These are phyloP conservation scores for Cyberlindnera euphorbiae DNA, from an alignment of 805 yeast species.

Conservation along the genomic window DNA sequence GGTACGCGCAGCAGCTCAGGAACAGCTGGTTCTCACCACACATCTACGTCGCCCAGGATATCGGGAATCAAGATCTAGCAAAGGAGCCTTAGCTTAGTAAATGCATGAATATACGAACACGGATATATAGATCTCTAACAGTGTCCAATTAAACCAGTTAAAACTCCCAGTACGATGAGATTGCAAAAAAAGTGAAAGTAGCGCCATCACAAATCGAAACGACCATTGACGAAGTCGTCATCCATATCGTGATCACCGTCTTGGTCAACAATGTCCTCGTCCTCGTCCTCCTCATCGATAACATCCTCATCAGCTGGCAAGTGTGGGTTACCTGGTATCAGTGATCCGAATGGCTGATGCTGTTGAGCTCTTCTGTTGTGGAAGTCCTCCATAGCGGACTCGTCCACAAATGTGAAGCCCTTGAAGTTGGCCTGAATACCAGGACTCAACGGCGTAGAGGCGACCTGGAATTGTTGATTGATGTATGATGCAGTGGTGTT, in stretches of 20 bases:
- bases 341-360: conserved; percentile 52
- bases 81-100: too few relatives aligned
- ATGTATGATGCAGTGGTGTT: conserved; percentile 82
- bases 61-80: too few relatives aligned
- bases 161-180: too few relatives aligned
- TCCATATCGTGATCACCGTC: conserved; percentile 59
- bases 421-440: conserved; percentile 95
- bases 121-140: too few relatives aligned
- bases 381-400: conserved; percentile 85
- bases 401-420: conserved; percentile 96
- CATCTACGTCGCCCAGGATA: too few relatives aligned
- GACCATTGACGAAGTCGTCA: conserved; percentile 84
- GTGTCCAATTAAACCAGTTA: too few relatives aligned
- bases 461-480: conserved; percentile 54
- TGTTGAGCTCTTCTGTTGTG: conserved; percentile 34
- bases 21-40: too few relatives aligned
- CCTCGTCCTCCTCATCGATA: conserved; percentile 64
- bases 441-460: conserved; percentile 79
- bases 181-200: too few relatives aligned
- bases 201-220: conserved; percentile 69
- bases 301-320: conserved; percentile 82
- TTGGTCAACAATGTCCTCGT: conserved; percentile 34
- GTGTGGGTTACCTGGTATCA: conserved; percentile 75
- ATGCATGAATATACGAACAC: too few relatives aligned
- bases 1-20: too few relatives aligned